Evolutionary conservation across 2,329 filamentous ascomycete species (phyloP).

Genomic region (Thyridium curvatum): DNA sequence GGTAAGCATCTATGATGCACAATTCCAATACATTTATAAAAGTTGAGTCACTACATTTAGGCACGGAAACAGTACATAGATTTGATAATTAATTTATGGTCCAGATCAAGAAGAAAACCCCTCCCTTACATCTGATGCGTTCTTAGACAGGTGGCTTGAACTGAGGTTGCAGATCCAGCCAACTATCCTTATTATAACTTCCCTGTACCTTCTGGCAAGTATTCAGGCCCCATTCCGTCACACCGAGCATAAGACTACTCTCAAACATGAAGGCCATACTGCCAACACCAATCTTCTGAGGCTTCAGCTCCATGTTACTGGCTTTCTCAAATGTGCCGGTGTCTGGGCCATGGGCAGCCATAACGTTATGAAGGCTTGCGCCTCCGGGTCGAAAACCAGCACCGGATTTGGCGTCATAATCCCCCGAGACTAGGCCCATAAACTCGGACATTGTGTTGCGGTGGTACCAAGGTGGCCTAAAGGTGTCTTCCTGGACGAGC

Average conservation of each 20-base stretch:
- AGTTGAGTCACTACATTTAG: no score
- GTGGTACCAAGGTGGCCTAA: slow-evolving; percentile 54
- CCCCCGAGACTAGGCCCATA: slow-evolving; percentile 37
- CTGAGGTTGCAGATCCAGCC: no score
- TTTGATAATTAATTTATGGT: no score
- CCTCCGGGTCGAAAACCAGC: slow-evolving; percentile 35
- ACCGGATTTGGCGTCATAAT: slow-evolving; percentile 41
- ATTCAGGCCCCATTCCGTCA: slow-evolving; percentile 44
- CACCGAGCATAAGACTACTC: slow-evolving; percentile 40
- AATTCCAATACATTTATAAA: no score
- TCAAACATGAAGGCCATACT: slow-evolving; percentile 47
- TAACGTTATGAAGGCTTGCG: slow-evolving; percentile 47
- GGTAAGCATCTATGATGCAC: no score
- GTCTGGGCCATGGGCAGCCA: slow-evolving; percentile 48
- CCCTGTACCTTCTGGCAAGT: slow-evolving; percentile 33
- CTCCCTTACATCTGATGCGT: no score
- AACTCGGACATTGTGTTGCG: slow-evolving; percentile 44
- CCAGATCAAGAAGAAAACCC: no score
- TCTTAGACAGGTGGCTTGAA: no score
- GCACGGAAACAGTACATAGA: no score
- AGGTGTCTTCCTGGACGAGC: slow-evolving; percentile 52
- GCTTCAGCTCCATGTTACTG: slow-evolving; percentile 33
- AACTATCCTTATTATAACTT: slow-evolving; percentile 60
- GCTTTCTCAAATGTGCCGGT: slow-evolving; percentile 38
- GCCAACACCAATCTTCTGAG: slow-evolving; percentile 34